phyloP scores from a whole-genome alignment of 2,329 filamentous ascomycete genomes.

The Trichoderma sp. region DNA sequence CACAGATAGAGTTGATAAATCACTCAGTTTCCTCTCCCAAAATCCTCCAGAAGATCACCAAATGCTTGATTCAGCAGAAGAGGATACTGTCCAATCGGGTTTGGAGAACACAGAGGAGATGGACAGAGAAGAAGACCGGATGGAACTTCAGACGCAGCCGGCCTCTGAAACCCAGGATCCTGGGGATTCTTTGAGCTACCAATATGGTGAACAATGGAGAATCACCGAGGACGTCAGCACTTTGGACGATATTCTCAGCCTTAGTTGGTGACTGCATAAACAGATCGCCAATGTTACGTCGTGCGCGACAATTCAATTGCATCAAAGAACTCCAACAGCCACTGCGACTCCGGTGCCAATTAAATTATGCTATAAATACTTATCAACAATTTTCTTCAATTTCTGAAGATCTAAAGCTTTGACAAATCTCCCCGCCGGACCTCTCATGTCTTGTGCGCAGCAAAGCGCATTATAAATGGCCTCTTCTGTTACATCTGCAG shows the following conservation, averaged over 20 bases:
- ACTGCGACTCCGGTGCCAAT: not conserved
- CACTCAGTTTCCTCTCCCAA: not conserved
- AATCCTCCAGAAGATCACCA: not conserved
- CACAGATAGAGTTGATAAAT: not conserved
- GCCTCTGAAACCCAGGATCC: not conserved
- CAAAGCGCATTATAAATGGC: constrained; percentile 63
- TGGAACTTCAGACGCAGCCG: not conserved
- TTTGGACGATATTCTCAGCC: not conserved
- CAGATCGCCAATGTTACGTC: not conserved
- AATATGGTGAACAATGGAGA: not conserved
- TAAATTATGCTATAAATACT: constrained; percentile 20
- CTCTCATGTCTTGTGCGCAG: constrained; percentile 59
- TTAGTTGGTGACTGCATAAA: not conserved
- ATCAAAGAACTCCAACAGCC: not conserved
- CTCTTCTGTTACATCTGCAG: constrained; percentile 62
- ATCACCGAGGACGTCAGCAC: not conserved
- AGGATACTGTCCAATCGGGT: not conserved
- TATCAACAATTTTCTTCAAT: constrained; percentile 45
- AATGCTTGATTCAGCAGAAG: not conserved
- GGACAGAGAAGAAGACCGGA: not conserved
- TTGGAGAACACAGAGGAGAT: not conserved
- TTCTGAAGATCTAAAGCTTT: constrained; percentile 49
- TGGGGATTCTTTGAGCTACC: not conserved
- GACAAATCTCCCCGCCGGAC: constrained; percentile 48
- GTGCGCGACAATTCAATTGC: not conserved